Conservation (phyloP, 768 basidiomycete genomes). For the Kwoniella newhampshirensis region DNA sequence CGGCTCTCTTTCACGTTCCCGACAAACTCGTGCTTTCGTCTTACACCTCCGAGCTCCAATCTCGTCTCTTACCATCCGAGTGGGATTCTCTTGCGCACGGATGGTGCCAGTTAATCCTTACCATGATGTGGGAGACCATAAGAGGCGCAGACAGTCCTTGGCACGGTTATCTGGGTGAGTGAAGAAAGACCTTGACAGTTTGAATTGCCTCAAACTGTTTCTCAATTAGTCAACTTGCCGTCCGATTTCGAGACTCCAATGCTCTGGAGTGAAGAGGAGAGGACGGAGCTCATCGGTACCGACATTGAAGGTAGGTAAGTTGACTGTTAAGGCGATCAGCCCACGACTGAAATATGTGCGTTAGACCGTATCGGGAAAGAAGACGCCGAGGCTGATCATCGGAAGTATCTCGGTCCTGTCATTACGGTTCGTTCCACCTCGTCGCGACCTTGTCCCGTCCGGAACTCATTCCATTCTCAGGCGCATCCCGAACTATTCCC, state of each 20-base stretch:
- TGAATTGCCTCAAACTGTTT: neutral
- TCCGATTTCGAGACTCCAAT: slow-evolving; percentile 79
- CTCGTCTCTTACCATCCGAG: slow-evolving; percentile 61
- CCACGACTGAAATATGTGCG: neutral
- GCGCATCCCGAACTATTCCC: slow-evolving; percentile 59
- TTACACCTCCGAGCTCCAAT: slow-evolving; percentile 68
- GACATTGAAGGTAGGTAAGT: slow-evolving; percentile 68
- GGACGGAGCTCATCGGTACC: slow-evolving; percentile 75
- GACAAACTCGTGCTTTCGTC: slow-evolving; percentile 73
- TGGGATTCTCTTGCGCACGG: slow-evolving; percentile 73
- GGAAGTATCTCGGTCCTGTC: slow-evolving; percentile 66
- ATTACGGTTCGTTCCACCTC: slow-evolving; percentile 60
- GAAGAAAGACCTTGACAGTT: too few species aligned
- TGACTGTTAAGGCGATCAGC: neutral
- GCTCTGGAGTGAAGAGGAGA: slow-evolving; percentile 80
- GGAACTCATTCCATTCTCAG: slow-evolving; percentile 13
- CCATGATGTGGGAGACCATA: slow-evolving; percentile 92
- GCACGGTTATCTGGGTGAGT: slow-evolving; percentile 70
- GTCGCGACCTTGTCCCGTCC: neutral
- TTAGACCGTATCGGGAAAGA: slow-evolving; percentile 82
- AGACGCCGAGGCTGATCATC: slow-evolving; percentile 74
- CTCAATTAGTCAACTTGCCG: slow-evolving; percentile 64
- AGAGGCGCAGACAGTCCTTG: slow-evolving; percentile 65
- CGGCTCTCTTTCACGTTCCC: slow-evolving; percentile 79
- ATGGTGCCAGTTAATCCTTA: slow-evolving; percentile 85